Percentiles rank a stretch among this genome's conserved stretches.
Evolutionary conservation across 345 rosid species (phyloP).

Genomic region (Linum usitatissimum): DNA sequence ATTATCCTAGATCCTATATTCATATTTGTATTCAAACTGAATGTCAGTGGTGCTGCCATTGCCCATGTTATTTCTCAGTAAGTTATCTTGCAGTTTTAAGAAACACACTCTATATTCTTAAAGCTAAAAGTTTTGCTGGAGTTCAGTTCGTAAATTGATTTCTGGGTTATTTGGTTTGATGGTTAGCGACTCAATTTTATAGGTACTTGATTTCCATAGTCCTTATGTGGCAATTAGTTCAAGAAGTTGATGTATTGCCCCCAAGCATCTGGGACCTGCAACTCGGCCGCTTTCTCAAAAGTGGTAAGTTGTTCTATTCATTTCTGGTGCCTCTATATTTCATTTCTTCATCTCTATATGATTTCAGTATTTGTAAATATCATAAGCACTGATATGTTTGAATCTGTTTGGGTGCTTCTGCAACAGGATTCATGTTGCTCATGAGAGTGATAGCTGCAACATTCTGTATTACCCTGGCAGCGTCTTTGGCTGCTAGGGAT

Average conservation of each 20-base stretch:
- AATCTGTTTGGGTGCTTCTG: not conserved
- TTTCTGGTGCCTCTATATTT: not conserved
- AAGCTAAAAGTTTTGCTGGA: not conserved
- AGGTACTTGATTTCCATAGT: constrained; percentile 27
- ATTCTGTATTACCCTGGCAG: constrained; percentile 21
- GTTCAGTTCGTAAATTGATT: not conserved
- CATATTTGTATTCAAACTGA: constrained; percentile 15
- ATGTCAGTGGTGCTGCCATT: constrained; percentile 21
- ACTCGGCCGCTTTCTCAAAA: constrained; percentile 30
- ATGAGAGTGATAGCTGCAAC: constrained; percentile 25
- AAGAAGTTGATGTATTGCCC: constrained; percentile 24
- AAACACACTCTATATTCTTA: not conserved
- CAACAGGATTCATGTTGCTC: constrained; percentile 17
- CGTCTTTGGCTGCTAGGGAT: constrained; percentile 19
- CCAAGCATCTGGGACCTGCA: constrained; percentile 29
- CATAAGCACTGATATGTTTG: constrained; percentile 1
- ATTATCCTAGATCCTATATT: constrained; percentile 13
- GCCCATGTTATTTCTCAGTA: constrained; percentile 23
- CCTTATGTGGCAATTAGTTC: constrained; percentile 28
- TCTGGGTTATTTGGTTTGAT: not conserved
- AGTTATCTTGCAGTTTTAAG: constrained; percentile 3
- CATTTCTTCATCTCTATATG: not conserved
- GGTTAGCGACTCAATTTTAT: not conserved
- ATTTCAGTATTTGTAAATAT: not conserved
- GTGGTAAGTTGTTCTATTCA: constrained; percentile 18